These are phyloP conservation scores for Cadophora gregata DNA, from an alignment of 2,329 filamentous ascomycete species.

Conservation along the genomic window DNA sequence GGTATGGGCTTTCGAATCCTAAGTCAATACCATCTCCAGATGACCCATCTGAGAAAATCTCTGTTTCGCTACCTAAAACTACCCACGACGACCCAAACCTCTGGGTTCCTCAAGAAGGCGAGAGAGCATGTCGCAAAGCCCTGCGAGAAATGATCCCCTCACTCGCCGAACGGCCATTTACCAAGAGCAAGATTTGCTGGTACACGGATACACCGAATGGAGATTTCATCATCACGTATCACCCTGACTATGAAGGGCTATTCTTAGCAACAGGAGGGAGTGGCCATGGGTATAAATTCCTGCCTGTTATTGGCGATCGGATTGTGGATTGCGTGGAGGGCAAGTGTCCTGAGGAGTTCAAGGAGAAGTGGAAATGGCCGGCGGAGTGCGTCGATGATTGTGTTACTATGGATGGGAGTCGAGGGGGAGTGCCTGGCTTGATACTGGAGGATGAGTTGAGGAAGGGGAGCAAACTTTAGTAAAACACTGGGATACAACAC, in stretches of 20 bases:
- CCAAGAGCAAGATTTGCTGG: conserved; percentile 62
- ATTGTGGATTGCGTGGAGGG: conserved; percentile 50
- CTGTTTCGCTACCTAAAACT: conserved; percentile 37
- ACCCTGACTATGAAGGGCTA: conserved; percentile 54
- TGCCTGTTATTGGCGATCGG: conserved; percentile 54
- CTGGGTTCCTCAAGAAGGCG: conserved; percentile 35
- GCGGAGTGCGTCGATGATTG: conserved; percentile 39
- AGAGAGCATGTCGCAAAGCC: conserved; percentile 33
- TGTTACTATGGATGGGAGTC: conserved; percentile 42
- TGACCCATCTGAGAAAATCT: conserved; percentile 25
- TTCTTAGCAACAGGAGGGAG: conserved; percentile 57
- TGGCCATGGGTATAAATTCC: conserved; percentile 58
- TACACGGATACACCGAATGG: conserved; percentile 69
- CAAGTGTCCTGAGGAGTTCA: conserved; percentile 49
- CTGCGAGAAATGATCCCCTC: conserved; percentile 56
- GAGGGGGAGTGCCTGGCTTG: conserved; percentile 40
- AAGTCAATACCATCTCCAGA: conserved; percentile 36
- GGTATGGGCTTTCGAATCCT: conserved; percentile 60
- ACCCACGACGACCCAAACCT: conserved; percentile 32
- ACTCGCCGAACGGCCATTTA: conserved; percentile 58
- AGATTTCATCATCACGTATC: conserved; percentile 65
- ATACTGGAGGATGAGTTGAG: conserved; percentile 37
- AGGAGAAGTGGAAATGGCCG: conserved; percentile 60
- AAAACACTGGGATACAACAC: background rate
- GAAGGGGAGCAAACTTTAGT: conserved; percentile 31